Evolutionary conservation across 2,329 filamentous ascomycete species (phyloP).

Genomic region (Clarireedia homoeocarpa): DNA sequence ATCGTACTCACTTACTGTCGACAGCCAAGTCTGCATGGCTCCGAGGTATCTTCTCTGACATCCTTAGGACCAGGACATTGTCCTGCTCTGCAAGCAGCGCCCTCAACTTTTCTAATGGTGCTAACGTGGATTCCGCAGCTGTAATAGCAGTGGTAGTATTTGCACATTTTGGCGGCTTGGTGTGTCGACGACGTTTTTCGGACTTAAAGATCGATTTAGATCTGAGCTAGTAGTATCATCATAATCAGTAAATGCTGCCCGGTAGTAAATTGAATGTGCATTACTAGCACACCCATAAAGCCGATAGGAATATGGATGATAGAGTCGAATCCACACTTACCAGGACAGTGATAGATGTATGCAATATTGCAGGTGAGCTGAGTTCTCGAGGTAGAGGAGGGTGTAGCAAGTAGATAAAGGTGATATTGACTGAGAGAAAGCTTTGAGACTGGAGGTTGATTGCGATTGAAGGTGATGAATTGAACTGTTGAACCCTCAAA

Average conservation of each 20-base stretch:
- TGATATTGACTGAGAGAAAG: not conserved
- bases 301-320: too few species aligned
- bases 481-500: slow-evolving; percentile 11
- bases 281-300: not conserved
- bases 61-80: not conserved
- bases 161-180: slow-evolving; percentile 6
- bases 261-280: not conserved
- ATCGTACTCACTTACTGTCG: slow-evolving; percentile 6
- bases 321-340: not conserved
- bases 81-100: slow-evolving; percentile 1
- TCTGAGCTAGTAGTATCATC: not conserved
- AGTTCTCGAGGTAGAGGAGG: not conserved
- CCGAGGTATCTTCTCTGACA: not conserved
- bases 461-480: slow-evolving; percentile 5
- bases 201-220: not conserved
- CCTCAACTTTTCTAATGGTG: not conserved
- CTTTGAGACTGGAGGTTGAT: not conserved
- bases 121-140: not conserved
- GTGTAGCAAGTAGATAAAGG: not conserved
- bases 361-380: not conserved
- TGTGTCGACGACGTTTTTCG: not conserved
- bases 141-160: not conserved
- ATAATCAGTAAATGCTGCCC: not conserved
- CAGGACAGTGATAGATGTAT: not conserved
- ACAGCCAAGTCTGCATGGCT: slow-evolving; percentile 3